A percentile compares a stretch with the other conserved stretches of the same genome.
phyloP scores from a whole-genome alignment of 2,329 filamentous ascomycete species.

The Spiromastix sp. region DNA sequence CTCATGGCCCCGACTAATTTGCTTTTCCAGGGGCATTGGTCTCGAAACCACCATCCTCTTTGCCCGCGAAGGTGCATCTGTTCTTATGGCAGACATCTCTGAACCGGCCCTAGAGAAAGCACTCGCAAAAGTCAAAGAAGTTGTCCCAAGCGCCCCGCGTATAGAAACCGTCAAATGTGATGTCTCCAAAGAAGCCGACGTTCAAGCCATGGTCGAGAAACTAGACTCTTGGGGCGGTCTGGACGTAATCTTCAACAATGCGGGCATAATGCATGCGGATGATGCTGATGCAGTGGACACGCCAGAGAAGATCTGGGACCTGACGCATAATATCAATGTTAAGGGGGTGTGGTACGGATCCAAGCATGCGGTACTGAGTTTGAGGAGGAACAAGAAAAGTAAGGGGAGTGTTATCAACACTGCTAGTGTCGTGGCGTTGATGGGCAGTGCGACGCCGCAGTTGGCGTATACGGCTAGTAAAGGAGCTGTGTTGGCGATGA shows the following conservation, averaged over 20 bases:
- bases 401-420: conserved; percentile 84
- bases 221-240: conserved; percentile 78
- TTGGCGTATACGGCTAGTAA: conserved; percentile 91
- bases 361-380: conserved; percentile 78
- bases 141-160: conserved; percentile 51
- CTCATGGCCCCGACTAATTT: too few species aligned
- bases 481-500: conserved; percentile 82
- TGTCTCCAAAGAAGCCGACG: conserved; percentile 74
- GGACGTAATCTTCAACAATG: conserved; percentile 95
- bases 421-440: conserved; percentile 75
- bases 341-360: conserved; percentile 96
- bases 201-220: conserved; percentile 62
- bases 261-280: conserved; percentile 86
- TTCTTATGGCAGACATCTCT: conserved; percentile 80
- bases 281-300: conserved; percentile 74
- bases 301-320: conserved; percentile 83
- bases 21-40: conserved; percentile 78
- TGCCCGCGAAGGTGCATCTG: conserved; percentile 72
- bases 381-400: conserved; percentile 70
- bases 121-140: conserved; percentile 60
- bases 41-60: conserved; percentile 88
- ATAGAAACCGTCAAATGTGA: conserved; percentile 60
- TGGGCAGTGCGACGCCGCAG: conserved; percentile 79
- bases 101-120: conserved; percentile 67
- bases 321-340: conserved; percentile 90